phyloP scores from a whole-genome alignment of 2,329 filamentous ascomycete species.

The Penicillium italicum region DNA sequence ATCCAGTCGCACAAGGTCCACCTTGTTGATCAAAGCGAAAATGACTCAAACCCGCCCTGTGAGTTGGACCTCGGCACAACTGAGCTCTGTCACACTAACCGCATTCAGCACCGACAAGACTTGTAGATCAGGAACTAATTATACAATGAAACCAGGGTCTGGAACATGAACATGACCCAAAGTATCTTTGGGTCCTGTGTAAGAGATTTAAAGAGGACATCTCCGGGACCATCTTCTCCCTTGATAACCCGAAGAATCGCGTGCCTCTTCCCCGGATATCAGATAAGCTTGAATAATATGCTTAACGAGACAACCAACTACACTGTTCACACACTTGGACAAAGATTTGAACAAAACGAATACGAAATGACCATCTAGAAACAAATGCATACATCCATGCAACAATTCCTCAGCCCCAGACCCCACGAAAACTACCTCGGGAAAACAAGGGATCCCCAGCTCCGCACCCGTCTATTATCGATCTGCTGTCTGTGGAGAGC shows the following conservation, averaged over 20 bases:
- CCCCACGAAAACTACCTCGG: slow-evolving; percentile 31
- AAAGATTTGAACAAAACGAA: neutral
- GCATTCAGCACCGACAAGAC: slow-evolving; percentile 5
- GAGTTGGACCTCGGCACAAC: slow-evolving; percentile 24
- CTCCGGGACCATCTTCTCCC: neutral
- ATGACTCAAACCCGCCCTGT: slow-evolving; percentile 18
- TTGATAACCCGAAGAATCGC: neutral
- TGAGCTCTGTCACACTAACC: slow-evolving; percentile 9
- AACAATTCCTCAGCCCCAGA: neutral
- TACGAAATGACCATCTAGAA: neutral
- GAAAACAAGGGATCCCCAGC: slow-evolving; percentile 24
- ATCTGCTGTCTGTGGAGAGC: neutral
- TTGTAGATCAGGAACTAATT: neutral
- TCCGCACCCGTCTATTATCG: slow-evolving; percentile 11
- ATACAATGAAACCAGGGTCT: neutral
- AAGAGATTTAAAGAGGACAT: neutral
- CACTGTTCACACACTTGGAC: neutral
- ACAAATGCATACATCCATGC: neutral
- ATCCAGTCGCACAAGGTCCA: slow-evolving; percentile 5
- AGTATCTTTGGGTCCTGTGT: neutral
- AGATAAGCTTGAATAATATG: neutral
- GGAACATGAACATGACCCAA: neutral
- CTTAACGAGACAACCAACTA: neutral
- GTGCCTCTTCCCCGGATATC: neutral
- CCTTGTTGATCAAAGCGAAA: slow-evolving; percentile 6